Conservation (phyloP, 2,329 filamentous ascomycete species). For the Stachybotrys chlorohalonatus region DNA sequence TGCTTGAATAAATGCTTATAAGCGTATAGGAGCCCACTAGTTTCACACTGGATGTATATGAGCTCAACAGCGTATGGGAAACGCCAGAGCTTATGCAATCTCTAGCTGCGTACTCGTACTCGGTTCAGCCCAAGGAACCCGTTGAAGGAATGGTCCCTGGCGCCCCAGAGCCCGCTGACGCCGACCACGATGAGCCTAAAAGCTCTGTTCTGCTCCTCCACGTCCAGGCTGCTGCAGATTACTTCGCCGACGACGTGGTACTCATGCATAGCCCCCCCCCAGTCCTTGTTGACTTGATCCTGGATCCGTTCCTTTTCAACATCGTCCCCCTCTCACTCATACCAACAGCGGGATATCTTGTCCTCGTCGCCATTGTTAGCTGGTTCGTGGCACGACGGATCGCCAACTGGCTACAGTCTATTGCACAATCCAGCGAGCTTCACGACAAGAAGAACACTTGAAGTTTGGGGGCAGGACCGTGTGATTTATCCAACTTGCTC, state of each 20-base stretch:
- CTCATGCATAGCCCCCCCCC: conserved; percentile 69
- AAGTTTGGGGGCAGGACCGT: conserved; percentile 3
- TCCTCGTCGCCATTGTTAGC: conserved; percentile 44
- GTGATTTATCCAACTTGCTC: too few relatives aligned
- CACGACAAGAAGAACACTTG: conserved; percentile 27
- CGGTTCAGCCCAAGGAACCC: conserved; percentile 27
- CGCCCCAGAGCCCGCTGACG: conserved; percentile 1
- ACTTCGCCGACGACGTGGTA: conserved; percentile 63
- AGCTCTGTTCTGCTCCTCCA: conserved; percentile 61
- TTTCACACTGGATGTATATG: conserved; percentile 61
- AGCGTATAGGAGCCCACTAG: conserved; percentile 72
- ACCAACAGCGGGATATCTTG: conserved; percentile 62
- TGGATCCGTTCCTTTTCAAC: conserved; percentile 80
- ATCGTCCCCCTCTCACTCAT: conserved; percentile 69
- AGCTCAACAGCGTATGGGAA: conserved; percentile 51
- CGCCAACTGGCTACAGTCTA: conserved; percentile 14
- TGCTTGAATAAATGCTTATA: not conserved
- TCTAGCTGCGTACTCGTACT: conserved; percentile 51
- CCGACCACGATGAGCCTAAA: conserved; percentile 9
- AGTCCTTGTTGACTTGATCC: conserved; percentile 70
- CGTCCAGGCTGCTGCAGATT: conserved; percentile 71
- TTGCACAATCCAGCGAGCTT: conserved; percentile 13
- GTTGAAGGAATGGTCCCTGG: conserved; percentile 7
- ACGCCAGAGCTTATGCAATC: conserved; percentile 55
- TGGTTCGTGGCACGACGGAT: conserved; percentile 32